Conservation (phyloP, 139 green algal genomes). For the Haematococcus lacustris region DNA sequence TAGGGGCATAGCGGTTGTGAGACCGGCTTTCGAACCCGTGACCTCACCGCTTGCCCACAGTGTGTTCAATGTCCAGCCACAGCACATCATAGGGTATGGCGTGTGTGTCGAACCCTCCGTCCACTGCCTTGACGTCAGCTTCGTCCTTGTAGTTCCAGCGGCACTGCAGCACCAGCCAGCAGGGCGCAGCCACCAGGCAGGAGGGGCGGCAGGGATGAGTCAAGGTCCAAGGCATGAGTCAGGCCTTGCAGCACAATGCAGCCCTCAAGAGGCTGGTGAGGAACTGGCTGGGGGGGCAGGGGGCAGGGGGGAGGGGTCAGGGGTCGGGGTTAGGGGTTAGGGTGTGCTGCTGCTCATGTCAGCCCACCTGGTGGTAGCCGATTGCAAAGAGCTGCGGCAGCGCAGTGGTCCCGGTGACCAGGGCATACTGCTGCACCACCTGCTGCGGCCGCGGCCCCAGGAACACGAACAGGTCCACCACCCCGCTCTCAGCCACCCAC, state of each 20-base stretch:
- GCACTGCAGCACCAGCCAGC: constrained; percentile 36
- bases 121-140: constrained; percentile 46
- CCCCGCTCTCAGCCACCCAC: constrained; percentile 91
- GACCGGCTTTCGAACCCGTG: too few relatives aligned
- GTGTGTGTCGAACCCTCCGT: constrained; percentile 81
- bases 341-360: too few relatives aligned
- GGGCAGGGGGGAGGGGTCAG: too few relatives aligned
- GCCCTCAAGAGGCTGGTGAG: neutral
- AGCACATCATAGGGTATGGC: constrained; percentile 97
- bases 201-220: too few relatives aligned
- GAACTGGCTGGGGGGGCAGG: too few relatives aligned
- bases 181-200: too few relatives aligned
- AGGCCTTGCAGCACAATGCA: too few relatives aligned
- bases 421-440: constrained; percentile 70
- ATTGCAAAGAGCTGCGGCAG: constrained; percentile 93
- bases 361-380: constrained; percentile 96
- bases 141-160: constrained; percentile 96
- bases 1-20: too few relatives aligned
- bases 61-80: constrained; percentile 99
- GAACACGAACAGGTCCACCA: constrained; percentile 94
- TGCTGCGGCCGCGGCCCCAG: constrained; percentile 55
- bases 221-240: too few relatives aligned
- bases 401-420: constrained; percentile 76
- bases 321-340: too few relatives aligned
- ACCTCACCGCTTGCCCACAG: constrained; percentile 83